These are phyloP conservation scores for Comarum palustre DNA, from an alignment of 306 rosid genomes.

Conservation along the genomic window DNA sequence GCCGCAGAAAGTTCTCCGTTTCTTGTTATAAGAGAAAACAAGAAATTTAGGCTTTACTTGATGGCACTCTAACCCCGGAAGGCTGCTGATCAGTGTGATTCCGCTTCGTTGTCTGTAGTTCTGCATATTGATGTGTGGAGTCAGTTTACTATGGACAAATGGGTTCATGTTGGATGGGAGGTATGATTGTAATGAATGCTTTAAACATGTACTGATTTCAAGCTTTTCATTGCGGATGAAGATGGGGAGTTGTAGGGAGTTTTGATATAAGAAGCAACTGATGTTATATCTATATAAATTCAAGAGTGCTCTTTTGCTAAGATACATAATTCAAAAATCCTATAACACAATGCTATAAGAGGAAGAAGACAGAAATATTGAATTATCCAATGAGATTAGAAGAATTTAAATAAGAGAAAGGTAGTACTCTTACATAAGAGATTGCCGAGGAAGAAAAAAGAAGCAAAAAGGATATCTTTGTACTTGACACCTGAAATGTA, in stretches of 20 bases:
- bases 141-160: conserved; percentile 65
- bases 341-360: not conserved
- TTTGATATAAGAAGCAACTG: not conserved
- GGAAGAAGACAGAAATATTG: not conserved
- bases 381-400: not conserved
- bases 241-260: not conserved
- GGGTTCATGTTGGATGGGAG: conserved; percentile 93
- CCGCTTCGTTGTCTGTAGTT: conserved; percentile 42
- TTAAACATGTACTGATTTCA: not conserved
- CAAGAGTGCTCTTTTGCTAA: too few species aligned
- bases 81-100: conserved; percentile 42
- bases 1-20: conserved; percentile 52
- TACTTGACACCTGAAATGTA: not conserved
- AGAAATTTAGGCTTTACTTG: conserved; percentile 51
- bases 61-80: conserved; percentile 45
- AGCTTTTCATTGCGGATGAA: not conserved
- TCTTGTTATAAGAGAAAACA: conserved; percentile 49
- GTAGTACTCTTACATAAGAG: not conserved
- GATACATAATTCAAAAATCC: not conserved
- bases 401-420: not conserved
- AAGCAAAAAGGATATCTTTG: not conserved
- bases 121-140: conserved; percentile 45
- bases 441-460: not conserved
- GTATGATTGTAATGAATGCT: conserved; percentile 40
- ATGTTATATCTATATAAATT: too few species aligned